Evolutionary conservation across 2,329 filamentous ascomycete genomes (phyloP), one percentile per base, ranked within the genome.

Genomic region (Rutstroemia sp.): DNA sequence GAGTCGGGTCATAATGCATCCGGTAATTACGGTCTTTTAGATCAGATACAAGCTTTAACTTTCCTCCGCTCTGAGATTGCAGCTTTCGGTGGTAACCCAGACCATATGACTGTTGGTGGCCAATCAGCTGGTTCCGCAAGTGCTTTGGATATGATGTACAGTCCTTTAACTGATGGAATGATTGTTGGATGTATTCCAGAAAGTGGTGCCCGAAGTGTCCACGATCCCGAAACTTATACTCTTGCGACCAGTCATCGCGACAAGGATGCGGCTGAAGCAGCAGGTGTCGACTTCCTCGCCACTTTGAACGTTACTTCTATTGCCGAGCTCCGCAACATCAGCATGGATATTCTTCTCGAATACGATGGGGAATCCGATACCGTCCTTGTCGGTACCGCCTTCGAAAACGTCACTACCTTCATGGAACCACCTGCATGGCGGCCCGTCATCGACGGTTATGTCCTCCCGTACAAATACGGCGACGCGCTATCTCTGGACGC

Each of bases 1-100:
- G 56, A 60, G 44, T 57, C 57, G 6, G 48, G 37, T 2, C 51
- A 52, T 34, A 50, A 51, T 10, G 48, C 52, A n/a, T 79, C 75
- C 51, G 68, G 83, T 37, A 89, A 89, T 67, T 84, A 84, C 63
- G 87, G 87, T 1, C 73, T 90, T 2, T 79, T 78, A 25, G 87
- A 90, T 66, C 85, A 88, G 67, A 68, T 78, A 10, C 66, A 76
- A 49, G 57, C 56, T 12, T 25, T 89, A 1, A 77, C 86, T 59
- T 73, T 78, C 38, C 53, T 52, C 2, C 47, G 48, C 14, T 52
- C 51, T 4, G 73, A 88, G 67, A 85, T 88, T 48, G 62, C 63
- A 55, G 69, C 72, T 57, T 89, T 90, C 61, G 87, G 86, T 4
- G 86, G 86, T 23, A 73, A 89, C 61, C 82, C 84, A 0, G 64